phyloP scores from a whole-genome alignment of 805 yeast genomes.

The Candida odintsovae region DNA sequence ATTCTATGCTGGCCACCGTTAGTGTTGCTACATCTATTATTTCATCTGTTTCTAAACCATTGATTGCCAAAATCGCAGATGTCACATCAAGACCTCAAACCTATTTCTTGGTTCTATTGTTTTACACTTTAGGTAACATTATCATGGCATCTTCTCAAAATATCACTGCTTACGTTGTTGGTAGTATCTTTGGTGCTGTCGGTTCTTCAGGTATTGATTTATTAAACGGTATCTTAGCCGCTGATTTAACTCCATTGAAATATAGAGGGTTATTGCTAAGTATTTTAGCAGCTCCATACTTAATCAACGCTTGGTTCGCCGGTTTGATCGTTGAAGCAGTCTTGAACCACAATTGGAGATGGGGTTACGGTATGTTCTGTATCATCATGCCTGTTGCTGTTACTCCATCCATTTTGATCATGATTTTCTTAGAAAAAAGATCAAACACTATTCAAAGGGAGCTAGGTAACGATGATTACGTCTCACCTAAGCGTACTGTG shows the following conservation, averaged over 20 bases:
- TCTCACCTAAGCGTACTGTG: constrained; percentile 1
- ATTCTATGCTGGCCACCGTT: constrained; percentile 34
- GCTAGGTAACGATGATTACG: constrained; percentile 10
- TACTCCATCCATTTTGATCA: constrained; percentile 28
- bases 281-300: constrained; percentile 33
- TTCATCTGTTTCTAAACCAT: constrained; percentile 32
- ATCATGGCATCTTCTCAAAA: constrained; percentile 31
- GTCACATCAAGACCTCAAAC: constrained; percentile 36
- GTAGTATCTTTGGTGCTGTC: constrained; percentile 31
- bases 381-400: constrained; percentile 37
- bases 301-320: constrained; percentile 38
- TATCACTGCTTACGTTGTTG: constrained; percentile 31
- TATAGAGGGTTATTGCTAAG: constrained; percentile 34
- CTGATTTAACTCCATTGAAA: constrained; percentile 34
- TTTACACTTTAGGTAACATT: constrained; percentile 32
- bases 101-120: constrained; percentile 25
- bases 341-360: constrained; percentile 38
- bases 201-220: constrained; percentile 34
- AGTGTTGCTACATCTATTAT: constrained; percentile 35
- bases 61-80: constrained; percentile 37
- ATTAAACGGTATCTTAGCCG: constrained; percentile 28
- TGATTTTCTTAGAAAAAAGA: constrained; percentile 28
- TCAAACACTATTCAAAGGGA: constrained; percentile 20
- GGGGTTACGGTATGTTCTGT: constrained; percentile 48
- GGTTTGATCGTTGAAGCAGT: constrained; percentile 33